A percentile compares a stretch with the other conserved stretches of the same genome.
Evolutionary conservation across 1,284 basidiomycete genomes (phyloP).

Genomic region (Rhizoctonia solani): DNA sequence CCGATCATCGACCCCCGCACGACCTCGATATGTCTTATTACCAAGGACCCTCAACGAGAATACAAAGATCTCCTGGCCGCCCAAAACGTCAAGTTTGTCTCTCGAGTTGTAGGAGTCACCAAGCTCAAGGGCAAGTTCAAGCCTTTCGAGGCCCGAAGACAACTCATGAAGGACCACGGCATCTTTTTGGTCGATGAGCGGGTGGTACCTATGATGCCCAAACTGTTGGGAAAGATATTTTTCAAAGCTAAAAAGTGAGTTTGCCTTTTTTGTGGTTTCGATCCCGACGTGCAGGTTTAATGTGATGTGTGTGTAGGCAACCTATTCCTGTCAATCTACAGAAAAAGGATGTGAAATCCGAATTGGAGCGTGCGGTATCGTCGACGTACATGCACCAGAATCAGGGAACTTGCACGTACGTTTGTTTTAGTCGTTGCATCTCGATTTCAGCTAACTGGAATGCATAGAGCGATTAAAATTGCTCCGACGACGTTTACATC

Average conservation of each 20-base stretch:
- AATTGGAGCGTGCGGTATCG: conserved; percentile 87
- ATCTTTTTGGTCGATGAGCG: conserved; percentile 93
- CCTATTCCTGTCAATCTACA: conserved; percentile 89
- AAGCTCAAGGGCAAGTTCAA: conserved; percentile 94
- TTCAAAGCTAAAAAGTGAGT: conserved; percentile 91
- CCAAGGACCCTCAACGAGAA: conserved; percentile 93
- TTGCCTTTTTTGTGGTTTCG: conserved; percentile 41
- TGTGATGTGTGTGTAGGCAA: conserved; percentile 58
- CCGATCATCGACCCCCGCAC: conserved; percentile 81
- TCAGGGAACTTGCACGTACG: conserved; percentile 87
- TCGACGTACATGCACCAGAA: conserved; percentile 95
- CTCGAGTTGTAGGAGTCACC: conserved; percentile 86
- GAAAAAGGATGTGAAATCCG: conserved; percentile 84
- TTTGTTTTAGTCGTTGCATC: conserved; percentile 39
- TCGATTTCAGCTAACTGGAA: conserved; percentile 7
- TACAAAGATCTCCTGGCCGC: conserved; percentile 90
- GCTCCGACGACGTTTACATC: conserved; percentile 75
- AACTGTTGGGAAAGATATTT: conserved; percentile 86
- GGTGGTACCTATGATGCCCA: conserved; percentile 84
- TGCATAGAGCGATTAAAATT: conserved; percentile 78
- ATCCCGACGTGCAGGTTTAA: not conserved
- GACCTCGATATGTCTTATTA: conserved; percentile 84
- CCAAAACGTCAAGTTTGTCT: conserved; percentile 84
- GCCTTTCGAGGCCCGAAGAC: conserved; percentile 85
- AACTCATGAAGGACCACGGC: conserved; percentile 86